Base-by-base conservation (phyloP, 164 flowering plant species). In the Amborella trichopoda region DNA sequence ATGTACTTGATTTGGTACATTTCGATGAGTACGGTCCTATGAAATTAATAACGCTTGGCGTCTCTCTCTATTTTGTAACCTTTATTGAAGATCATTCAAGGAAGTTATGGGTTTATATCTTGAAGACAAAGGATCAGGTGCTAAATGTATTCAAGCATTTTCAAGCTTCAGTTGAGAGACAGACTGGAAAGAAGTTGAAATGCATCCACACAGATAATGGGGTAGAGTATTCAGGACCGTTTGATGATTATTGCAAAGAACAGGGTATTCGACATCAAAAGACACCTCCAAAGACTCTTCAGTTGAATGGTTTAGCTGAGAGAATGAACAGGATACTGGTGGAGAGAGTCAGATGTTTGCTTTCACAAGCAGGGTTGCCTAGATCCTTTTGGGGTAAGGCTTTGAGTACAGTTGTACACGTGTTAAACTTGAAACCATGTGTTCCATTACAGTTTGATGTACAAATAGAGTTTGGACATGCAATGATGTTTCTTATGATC, bases 61-160 rank as follows among this genome's bases (percentile, higher is more conserved):
- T 20, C 16, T 18, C 48, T 16, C 9, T 1, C 17, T 44, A 46
- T 19, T 46, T 46, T 46, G 34, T 46, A 16, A 46, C 23, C 20
- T 39, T 39, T 16, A 39, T 39, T 6, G 10, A 39, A n/a, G 43
- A 39, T 39, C 10, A 39, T 39, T 39, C 43, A 39, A 39, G 43
- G 17, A 39, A 39, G 43, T 9, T 39, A 9, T 39, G 43, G 43
- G 43, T 39, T 18, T 39, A 39, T 16, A 39, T 16, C 14, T 39
- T 39, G 43, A 39, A 9, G 17, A n/a, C n/a, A n/a, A n/a, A n/a
- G n/a, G n/a, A n/a, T n/a, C n/a, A n/a, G n/a, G n/a, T n/a, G n/a
- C n/a, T 39, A 39, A 22, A 39, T 16, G 10, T 39, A 9, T 39
- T 39, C 17, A n/a, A n/a, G n/a, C n/a, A n/a, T n/a, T n/a, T n/a